These are phyloP conservation scores for Pontederia paniculata DNA, from an alignment of 176 grass and related monocot species.

Conservation along the genomic window DNA sequence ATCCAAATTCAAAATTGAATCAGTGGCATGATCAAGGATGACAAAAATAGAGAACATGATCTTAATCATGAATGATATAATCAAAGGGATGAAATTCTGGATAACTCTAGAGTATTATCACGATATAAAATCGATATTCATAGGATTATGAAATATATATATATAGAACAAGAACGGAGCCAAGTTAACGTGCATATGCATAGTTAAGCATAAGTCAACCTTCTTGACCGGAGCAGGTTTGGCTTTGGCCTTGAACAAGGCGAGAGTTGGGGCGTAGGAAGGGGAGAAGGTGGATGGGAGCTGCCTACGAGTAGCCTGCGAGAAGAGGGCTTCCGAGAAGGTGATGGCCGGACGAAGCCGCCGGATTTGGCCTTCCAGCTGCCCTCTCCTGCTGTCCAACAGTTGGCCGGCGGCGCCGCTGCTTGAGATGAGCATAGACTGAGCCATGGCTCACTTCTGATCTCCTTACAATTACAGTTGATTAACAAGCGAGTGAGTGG, in stretches of 20 bases:
- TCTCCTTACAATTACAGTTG: not conserved
- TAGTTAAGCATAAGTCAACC: conserved; percentile 19
- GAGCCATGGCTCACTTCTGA: conserved; percentile 31
- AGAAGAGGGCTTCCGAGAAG: conserved; percentile 20
- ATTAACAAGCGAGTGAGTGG: not conserved
- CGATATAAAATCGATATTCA: too few relatives aligned
- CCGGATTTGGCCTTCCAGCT: conserved; percentile 18
- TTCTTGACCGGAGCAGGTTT: conserved; percentile 47
- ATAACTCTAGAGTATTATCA: too few relatives aligned
- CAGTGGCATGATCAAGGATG: too few relatives aligned
- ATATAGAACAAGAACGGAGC: too few relatives aligned
- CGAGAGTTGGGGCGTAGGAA: conserved; percentile 25
- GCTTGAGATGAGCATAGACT: conserved; percentile 80
- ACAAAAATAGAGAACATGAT: too few relatives aligned
- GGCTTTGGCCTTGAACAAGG: conserved; percentile 69
- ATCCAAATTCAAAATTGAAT: too few relatives aligned
- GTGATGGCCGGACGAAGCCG: conserved; percentile 17
- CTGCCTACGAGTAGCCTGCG: not conserved
- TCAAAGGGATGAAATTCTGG: too few relatives aligned
- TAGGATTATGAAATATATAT: too few relatives aligned
- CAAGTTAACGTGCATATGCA: too few relatives aligned
- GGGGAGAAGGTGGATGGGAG: not conserved
- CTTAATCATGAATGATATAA: too few relatives aligned
- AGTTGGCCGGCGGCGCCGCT: conserved; percentile 30
- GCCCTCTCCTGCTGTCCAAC: conserved; percentile 12